Conservation (phyloP, 371 early-diverging fungal species). For the Mycotypha africana region DNA sequence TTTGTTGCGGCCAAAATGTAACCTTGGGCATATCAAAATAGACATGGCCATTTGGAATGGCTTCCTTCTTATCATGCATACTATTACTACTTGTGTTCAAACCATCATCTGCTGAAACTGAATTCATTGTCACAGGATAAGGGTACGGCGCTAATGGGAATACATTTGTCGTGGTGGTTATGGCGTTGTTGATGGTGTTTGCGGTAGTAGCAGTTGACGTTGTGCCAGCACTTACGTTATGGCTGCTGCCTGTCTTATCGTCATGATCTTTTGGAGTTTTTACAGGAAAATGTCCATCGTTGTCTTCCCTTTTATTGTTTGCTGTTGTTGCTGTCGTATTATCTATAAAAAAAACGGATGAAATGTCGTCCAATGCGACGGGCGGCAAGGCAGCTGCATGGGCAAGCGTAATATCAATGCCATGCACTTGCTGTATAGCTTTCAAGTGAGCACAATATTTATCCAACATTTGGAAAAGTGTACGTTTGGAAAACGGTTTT, state of each 20-base stretch:
- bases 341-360: background rate
- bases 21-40: constrained; percentile 22
- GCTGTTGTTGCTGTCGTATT: background rate
- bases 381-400: too few species aligned
- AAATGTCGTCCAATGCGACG: background rate
- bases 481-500: constrained; percentile 68
- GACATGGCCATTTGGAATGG: too few species aligned
- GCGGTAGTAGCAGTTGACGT: background rate
- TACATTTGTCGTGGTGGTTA: constrained; percentile 3
- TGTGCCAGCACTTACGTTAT: background rate
- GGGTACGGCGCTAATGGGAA: constrained; percentile 27
- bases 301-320: too few species aligned
- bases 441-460: constrained; percentile 60
- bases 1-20: constrained; percentile 29
- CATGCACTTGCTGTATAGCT: constrained; percentile 14
- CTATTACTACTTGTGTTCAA: constrained; percentile 1
- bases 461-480: constrained; percentile 52
- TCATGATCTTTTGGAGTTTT: too few species aligned
- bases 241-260: too few species aligned
- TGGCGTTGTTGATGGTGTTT: background rate
- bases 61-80: too few species aligned
- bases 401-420: too few species aligned
- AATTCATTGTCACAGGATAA: constrained; percentile 28
- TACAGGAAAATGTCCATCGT: too few species aligned
- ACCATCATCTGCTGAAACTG: constrained; percentile 14